Percentiles rank a stretch among this genome's conserved stretches.
phyloP scores from a whole-genome alignment of 2,329 filamentous ascomycete genomes.

The Rhynchosporium graminicola region DNA sequence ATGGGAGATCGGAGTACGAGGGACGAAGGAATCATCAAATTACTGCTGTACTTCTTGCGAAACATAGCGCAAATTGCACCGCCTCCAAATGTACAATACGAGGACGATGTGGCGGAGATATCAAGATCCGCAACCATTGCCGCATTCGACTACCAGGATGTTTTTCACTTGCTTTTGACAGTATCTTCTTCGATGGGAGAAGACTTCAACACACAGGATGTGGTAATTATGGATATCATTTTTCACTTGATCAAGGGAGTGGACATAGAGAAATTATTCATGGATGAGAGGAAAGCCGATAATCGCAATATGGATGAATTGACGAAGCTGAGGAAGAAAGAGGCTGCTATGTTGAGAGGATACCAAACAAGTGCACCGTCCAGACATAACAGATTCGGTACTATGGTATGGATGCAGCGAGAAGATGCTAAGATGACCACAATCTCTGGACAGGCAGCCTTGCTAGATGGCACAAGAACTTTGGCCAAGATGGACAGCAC shows the following conservation, averaged over 20 bases:
- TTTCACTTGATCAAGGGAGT: slow-evolving; percentile 93
- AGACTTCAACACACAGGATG: slow-evolving; percentile 87
- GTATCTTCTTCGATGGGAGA: slow-evolving; percentile 91
- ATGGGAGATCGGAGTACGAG: slow-evolving; percentile 73
- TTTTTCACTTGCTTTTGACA: slow-evolving; percentile 81
- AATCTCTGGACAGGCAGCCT: slow-evolving; percentile 83
- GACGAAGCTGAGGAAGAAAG: slow-evolving; percentile 72
- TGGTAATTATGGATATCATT: slow-evolving; percentile 85
- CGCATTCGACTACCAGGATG: slow-evolving; percentile 86
- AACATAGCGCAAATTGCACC: slow-evolving; percentile 86
- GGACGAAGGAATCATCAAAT: slow-evolving; percentile 90
- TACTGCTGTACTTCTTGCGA: slow-evolving; percentile 84
- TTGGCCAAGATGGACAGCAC: slow-evolving; percentile 86
- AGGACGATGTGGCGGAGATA: slow-evolving; percentile 87
- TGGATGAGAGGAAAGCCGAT: slow-evolving; percentile 72
- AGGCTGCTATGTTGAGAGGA: slow-evolving; percentile 77
- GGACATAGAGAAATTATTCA: slow-evolving; percentile 80
- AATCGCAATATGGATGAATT: slow-evolving; percentile 73
- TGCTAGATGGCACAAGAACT: slow-evolving; percentile 70
- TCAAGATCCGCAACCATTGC: slow-evolving; percentile 87
- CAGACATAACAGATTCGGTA: slow-evolving; percentile 90
- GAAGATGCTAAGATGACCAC: slow-evolving; percentile 83
- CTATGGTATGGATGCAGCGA: slow-evolving; percentile 94
- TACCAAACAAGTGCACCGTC: slow-evolving; percentile 79
- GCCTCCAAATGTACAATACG: slow-evolving; percentile 69